phyloP scores from a whole-genome alignment of 2,329 filamentous ascomycete species.

The Hymenoscyphus salicellus region DNA sequence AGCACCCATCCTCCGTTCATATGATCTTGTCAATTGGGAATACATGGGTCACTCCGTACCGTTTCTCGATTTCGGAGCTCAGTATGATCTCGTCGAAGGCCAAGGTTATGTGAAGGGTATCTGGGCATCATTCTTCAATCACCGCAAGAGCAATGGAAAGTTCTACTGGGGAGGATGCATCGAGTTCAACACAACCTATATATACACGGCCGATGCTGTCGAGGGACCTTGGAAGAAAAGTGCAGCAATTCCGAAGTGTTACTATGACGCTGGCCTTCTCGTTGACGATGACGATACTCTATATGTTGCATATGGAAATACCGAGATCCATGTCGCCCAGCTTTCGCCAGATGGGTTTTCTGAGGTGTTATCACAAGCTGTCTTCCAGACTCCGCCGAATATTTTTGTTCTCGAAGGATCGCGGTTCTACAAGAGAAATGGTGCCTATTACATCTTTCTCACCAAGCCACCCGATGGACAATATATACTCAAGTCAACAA shows the following conservation, averaged over 20 bases:
- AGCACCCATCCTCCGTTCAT: conserved; percentile 44
- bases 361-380: conserved; percentile 44
- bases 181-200: conserved; percentile 48
- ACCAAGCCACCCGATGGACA: conserved; percentile 44
- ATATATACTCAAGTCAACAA: conserved; percentile 50
- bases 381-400: conserved; percentile 43
- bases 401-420: conserved; percentile 47
- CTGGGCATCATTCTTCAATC: conserved; percentile 53
- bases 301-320: conserved; percentile 55
- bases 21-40: conserved; percentile 42
- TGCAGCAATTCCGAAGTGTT: conserved; percentile 44
- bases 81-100: conserved; percentile 45
- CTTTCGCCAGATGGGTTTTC: conserved; percentile 47
- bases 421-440: conserved; percentile 57
- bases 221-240: conserved; percentile 44
- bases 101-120: conserved; percentile 52
- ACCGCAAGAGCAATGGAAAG: conserved; percentile 45
- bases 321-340: conserved; percentile 48
- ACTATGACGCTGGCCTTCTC: conserved; percentile 55
- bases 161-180: conserved; percentile 60
- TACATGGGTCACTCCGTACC: conserved; percentile 20
- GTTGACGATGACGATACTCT: conserved; percentile 57
- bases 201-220: conserved; percentile 47
- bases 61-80: conserved; percentile 41
- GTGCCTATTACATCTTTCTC: conserved; percentile 53